These are phyloP conservation scores for Backusella tuberculispora DNA, from an alignment of 192 early-diverging fungal species.

Conservation along the genomic window DNA sequence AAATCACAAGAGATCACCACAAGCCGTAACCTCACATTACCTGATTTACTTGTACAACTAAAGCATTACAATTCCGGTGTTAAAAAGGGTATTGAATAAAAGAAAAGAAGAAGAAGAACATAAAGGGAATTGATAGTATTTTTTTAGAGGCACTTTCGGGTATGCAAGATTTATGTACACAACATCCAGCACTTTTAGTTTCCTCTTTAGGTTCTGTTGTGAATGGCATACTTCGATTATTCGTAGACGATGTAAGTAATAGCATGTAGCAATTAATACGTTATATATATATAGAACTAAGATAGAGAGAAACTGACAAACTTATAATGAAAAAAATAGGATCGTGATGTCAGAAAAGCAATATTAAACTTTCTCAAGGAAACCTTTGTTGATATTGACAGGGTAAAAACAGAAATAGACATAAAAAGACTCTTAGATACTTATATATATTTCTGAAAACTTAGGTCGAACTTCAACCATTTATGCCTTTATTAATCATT, in stretches of 20 bases:
- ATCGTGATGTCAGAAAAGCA: conserved; percentile 46
- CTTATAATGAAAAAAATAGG: conserved; percentile 25
- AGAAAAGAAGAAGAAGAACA: background rate
- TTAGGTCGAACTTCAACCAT: conserved; percentile 68
- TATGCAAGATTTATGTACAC: conserved; percentile 50
- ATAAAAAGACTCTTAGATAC: background rate
- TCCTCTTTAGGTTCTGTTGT: conserved; percentile 49
- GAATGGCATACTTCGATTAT: conserved; percentile 49
- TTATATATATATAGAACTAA: background rate
- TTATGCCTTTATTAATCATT: conserved; percentile 75
- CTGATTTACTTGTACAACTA: conserved; percentile 73
- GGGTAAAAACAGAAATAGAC: conserved; percentile 24
- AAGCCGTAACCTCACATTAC: conserved; percentile 75
- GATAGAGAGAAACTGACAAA: background rate
- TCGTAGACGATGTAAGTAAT: conserved; percentile 56
- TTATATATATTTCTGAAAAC: background rate
- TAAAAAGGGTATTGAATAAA: conserved; percentile 45
- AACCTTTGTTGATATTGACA: conserved; percentile 36
- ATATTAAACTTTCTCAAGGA: conserved; percentile 41
- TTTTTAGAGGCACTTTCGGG: conserved; percentile 51
- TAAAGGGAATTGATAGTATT: too few relatives aligned
- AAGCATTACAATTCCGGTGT: conserved; percentile 75
- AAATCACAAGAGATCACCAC: conserved; percentile 74
- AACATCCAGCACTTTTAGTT: conserved; percentile 48
- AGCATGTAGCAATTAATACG: background rate